Conservation (phyloP, 352 stramenopile genomes). For the Phytophthora tubulina region DNA sequence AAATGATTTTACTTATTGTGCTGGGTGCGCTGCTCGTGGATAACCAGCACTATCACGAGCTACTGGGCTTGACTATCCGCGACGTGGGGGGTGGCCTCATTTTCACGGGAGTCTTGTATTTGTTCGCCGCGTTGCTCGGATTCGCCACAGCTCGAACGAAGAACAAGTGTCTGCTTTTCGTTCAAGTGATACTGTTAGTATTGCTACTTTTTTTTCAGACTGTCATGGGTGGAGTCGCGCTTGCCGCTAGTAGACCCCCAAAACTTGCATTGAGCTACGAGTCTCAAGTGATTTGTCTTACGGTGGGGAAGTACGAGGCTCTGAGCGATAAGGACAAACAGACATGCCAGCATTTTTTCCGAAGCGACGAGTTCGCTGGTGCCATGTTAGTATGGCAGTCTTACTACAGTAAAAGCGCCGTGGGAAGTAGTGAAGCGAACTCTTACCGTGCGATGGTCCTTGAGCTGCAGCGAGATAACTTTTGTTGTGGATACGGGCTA, state of each 20-base stretch:
- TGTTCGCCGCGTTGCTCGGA: constrained; percentile 53
- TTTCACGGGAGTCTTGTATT: constrained; percentile 71
- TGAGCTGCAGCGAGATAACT: constrained; percentile 66
- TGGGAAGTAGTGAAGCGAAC: constrained; percentile 14
- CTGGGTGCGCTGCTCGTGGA: constrained; percentile 58
- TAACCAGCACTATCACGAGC: constrained; percentile 71
- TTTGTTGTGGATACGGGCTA: constrained; percentile 75
- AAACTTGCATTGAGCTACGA: constrained; percentile 41
- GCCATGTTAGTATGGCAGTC: constrained; percentile 77
- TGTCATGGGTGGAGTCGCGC: constrained; percentile 66
- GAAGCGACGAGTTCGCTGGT: constrained; percentile 69
- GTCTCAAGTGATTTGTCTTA: constrained; percentile 63
- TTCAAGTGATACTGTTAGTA: constrained; percentile 59
- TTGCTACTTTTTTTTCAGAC: constrained; percentile 66
- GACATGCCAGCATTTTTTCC: constrained; percentile 61
- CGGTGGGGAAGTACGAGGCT: constrained; percentile 62
- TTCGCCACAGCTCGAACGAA: constrained; percentile 66
- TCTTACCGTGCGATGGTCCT: constrained; percentile 68
- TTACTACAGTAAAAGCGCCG: constrained; percentile 69
- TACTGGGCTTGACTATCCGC: constrained; percentile 60
- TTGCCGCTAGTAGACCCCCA: constrained; percentile 43
- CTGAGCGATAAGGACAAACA: constrained; percentile 45
- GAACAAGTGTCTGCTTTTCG: constrained; percentile 82
- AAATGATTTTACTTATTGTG: constrained; percentile 63
- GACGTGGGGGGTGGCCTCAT: constrained; percentile 73